Percentiles rank a stretch among this genome's conserved stretches.
These are phyloP conservation scores for Patellaria atrata DNA, from an alignment of 495 filamentous ascomycete genomes.

Conservation along the genomic window DNA sequence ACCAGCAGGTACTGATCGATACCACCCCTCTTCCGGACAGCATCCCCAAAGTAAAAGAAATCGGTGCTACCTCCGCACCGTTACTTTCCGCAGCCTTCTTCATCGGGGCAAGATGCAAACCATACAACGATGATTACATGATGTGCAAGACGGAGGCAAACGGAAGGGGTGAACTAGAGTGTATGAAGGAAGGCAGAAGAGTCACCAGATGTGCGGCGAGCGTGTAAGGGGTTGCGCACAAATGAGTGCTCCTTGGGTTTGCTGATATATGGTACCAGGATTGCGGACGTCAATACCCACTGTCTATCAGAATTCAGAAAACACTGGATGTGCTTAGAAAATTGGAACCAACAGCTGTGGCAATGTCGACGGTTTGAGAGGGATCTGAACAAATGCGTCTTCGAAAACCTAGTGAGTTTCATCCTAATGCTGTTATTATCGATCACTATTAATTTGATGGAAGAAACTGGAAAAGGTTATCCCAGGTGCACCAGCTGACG, in stretches of 20 bases:
- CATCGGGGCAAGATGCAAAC: constrained; percentile 85
- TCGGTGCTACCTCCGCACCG: constrained; percentile 82
- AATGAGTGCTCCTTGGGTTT: not conserved
- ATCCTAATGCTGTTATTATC: not conserved
- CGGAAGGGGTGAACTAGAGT: constrained; percentile 83
- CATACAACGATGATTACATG: constrained; percentile 99
- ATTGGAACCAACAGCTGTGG: constrained; percentile 94
- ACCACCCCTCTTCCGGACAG: constrained; percentile 84
- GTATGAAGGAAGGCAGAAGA: constrained; percentile 87
- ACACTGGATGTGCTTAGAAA: constrained; percentile 91
- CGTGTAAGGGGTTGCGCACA: constrained; percentile 52
- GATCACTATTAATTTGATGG: not conserved
- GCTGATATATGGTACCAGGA: constrained; percentile 33
- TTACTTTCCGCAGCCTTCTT: constrained; percentile 88
- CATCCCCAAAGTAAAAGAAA: constrained; percentile 81
- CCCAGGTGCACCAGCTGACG: constrained; percentile 63
- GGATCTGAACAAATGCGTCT: constrained; percentile 82
- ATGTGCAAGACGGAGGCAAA: constrained; percentile 88
- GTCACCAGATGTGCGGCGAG: constrained; percentile 92
- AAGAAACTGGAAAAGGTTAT: constrained; percentile 85
- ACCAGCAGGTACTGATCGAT: constrained; percentile 83
- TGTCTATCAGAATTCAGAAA: constrained; percentile 80
- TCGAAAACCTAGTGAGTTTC: constrained; percentile 76
- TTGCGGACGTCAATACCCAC: constrained; percentile 91
- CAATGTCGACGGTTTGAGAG: constrained; percentile 70